Evolutionary conservation across 164 flowering plant genomes (phyloP).

Genomic region (Sextonia rubra): DNA sequence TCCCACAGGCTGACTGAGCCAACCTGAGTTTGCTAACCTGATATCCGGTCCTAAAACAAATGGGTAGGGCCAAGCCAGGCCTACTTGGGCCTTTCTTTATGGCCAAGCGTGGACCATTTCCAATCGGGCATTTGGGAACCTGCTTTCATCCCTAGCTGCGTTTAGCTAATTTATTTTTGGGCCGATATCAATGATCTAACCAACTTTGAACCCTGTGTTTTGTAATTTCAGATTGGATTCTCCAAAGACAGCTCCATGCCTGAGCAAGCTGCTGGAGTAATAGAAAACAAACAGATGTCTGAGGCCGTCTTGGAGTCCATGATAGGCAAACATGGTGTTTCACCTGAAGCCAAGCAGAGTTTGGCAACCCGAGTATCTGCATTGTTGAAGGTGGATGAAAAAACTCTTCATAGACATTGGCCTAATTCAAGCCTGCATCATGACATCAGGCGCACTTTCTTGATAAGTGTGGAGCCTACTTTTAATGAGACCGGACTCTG

Average conservation of each 20-base stretch:
- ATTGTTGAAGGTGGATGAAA: constrained; percentile 20
- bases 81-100: no score
- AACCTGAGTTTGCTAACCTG: no score
- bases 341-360: constrained; percentile 47
- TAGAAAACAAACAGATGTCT: constrained; percentile 56
- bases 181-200: not conserved
- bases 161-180: not conserved
- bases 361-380: constrained; percentile 35
- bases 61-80: no score
- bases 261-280: constrained; percentile 37
- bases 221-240: constrained; percentile 44
- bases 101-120: no score
- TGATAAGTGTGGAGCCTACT: no score
- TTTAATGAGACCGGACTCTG: not conserved
- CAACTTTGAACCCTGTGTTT: not conserved
- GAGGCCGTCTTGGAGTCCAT: constrained; percentile 70
- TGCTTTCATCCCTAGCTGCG: no score
- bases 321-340: constrained; percentile 66
- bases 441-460: no score
- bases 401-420: no score
- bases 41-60: no score
- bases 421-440: no score
- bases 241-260: constrained; percentile 53
- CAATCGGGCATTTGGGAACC: no score
- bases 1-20: no score